A percentile compares a stretch with the other conserved stretches of the same genome.
phyloP scores from a whole-genome alignment of 331 rosid genomes.

The Acacia pycnantha region DNA sequence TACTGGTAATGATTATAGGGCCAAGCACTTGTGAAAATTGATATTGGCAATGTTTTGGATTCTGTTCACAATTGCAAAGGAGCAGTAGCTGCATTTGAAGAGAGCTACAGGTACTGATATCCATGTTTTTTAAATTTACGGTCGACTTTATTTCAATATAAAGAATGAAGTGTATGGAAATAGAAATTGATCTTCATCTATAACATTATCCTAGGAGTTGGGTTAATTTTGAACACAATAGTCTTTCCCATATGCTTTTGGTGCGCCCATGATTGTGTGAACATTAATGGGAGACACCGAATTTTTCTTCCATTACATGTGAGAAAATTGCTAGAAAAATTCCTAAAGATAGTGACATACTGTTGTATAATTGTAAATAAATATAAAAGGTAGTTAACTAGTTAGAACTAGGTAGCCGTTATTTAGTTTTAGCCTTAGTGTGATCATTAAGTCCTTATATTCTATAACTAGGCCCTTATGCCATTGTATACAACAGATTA shows the following conservation, averaged over 20 bases:
- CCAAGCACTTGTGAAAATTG: slow-evolving; percentile 69
- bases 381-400: too few species aligned
- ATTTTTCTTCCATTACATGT: not conserved
- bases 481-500: too few species aligned
- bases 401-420: too few species aligned
- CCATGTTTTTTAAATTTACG: slow-evolving; percentile 10
- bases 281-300: not conserved
- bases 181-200: not conserved
- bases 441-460: too few species aligned
- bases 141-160: slow-evolving; percentile 14
- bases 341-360: not conserved
- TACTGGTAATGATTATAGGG: slow-evolving; percentile 59
- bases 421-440: too few species aligned
- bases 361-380: too few species aligned
- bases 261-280: slow-evolving; percentile 19
- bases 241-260: slow-evolving; percentile 14
- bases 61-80: slow-evolving; percentile 57
- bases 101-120: slow-evolving; percentile 69
- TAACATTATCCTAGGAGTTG: slow-evolving; percentile 12
- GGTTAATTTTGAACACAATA: slow-evolving; percentile 1
- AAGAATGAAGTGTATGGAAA: slow-evolving; percentile 1
- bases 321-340: slow-evolving; percentile 10
- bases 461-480: too few species aligned
- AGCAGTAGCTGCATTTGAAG: slow-evolving; percentile 70
- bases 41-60: slow-evolving; percentile 81